Base-by-base conservation (phyloP, 2,329 filamentous ascomycete species). In the Ophiostoma himal-ulmi region DNA sequence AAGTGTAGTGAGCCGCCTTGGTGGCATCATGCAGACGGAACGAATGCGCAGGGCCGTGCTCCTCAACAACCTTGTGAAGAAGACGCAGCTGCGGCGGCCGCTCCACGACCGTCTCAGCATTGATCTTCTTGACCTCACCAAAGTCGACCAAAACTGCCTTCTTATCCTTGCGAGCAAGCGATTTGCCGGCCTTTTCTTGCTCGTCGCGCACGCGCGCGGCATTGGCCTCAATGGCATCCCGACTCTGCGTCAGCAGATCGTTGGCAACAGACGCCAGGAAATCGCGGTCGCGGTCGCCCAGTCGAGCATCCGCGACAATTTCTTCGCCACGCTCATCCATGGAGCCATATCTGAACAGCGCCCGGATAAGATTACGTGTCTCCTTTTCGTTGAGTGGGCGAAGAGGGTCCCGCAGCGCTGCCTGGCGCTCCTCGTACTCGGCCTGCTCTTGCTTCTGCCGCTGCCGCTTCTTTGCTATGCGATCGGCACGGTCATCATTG, bases 141-240 rank as follows among this genome's bases (percentile, higher is more conserved):
- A 94, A 97, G 78, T 98, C 94, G 76, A 99, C 97, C 64, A 99
- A 83, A 22, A 99, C 92, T 0, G 95, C 95, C 80, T 99, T 99
- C 80, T 93, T 93, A 78, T 99, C 95, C 79, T 99, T 99, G 83
- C 98, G 97, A 0, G 94, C 96, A 70, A 96, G 81, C 2, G 89
- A 85, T 78, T 95, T 96, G 77, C 92, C 92, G 0, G 87, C 85
- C 73, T 91, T 88, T 79, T 95, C 92, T 75, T 97, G 93, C 76
- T 93, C 92, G 73, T 91, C 89, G 44, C 93, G 86, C 22, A 96
- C 85, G 71, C 88, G 88, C 30, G 89, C 89, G 73, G 86, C 91
- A 75, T 93, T 90, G 44, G 83, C 84, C 8, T 89, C 87, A 68
- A 91, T 84, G 10, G 88, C 87, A 70, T 86, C 81, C 62, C 83